Evolutionary conservation across 257 asterid species (phyloP), one percentile per base, ranked within the genome.

Genomic region (Nicotiana paniculata): DNA sequence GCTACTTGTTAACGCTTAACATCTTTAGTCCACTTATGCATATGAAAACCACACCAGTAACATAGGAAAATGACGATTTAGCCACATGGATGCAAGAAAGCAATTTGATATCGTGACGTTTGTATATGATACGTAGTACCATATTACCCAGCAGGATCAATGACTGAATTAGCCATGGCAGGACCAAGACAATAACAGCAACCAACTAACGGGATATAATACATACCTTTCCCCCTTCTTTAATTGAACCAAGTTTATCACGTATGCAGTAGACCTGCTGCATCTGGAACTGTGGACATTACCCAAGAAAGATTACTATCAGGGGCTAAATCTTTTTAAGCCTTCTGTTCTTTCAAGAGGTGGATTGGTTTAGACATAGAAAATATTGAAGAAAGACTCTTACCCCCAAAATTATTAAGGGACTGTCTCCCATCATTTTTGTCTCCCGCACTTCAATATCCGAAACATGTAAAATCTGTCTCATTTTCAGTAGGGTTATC

Each of bases 371-470:
- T 24, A 12, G 17, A 74, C 39, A 21, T 17, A 65, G 6, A 67
- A 67, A 53, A 17, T 55, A 74, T 51, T 4, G 61, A 11, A 9
- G 51, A 32, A 79, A 48, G 68, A 68, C 62, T 77, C 65, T 81
- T 90, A 95, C 99, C 17, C 82, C 90, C 51, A 95, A 87, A 72
- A 93, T 92, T 77, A 95, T 95, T 82, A 95, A 87, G 59, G 99
- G 97, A 53, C 92, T 86, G 69, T 95, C 98, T 75, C 97, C 99
- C 97, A 95, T 90, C 97, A 95, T 90, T 89, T 93, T 95, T 63
- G 95, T 90, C 91, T 93, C 97, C 78, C 89, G 91, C 77, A 95
- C 96, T 81, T 93, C 97, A 24, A 86, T 94, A 5, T 95, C 99
- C 59, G 98, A 92, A 81, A 95, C 84, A 81, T 93, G 99, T 81